Evolutionary conservation across 176 grass and related monocot species (phyloP).

Genomic region (Calamus simplicifolius): DNA sequence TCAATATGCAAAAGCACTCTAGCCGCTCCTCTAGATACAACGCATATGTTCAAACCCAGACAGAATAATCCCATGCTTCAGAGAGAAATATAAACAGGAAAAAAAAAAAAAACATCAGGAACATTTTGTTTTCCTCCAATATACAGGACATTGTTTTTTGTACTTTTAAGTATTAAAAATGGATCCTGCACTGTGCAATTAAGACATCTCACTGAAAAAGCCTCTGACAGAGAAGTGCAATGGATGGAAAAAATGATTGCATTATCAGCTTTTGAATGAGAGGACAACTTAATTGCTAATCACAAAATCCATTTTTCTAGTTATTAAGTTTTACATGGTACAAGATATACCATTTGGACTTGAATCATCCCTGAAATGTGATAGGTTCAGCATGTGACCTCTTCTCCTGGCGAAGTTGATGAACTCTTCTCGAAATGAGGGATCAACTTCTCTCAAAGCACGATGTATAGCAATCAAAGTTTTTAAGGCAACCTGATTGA

Average conservation of each 20-base stretch:
- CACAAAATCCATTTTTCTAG: background rate
- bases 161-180: too few species aligned
- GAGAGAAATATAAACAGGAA: too few species aligned
- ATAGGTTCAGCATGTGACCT: conserved; percentile 15
- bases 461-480: conserved; percentile 22
- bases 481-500: conserved; percentile 22
- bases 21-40: conserved; percentile 36
- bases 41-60: conserved; percentile 43
- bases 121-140: too few species aligned
- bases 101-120: too few species aligned
- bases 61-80: conserved; percentile 17
- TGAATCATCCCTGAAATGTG: conserved; percentile 26
- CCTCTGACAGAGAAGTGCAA: too few species aligned
- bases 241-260: too few species aligned
- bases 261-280: background rate
- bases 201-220: too few species aligned
- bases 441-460: conserved; percentile 20
- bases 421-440: conserved; percentile 15
- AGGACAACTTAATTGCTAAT: background rate
- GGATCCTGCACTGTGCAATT: too few species aligned
- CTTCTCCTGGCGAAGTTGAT: background rate
- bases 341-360: conserved; percentile 10
- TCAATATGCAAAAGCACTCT: conserved; percentile 29
- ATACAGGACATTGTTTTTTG: too few species aligned
- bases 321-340: background rate